phyloP scores from a whole-genome alignment of 2,329 filamentous ascomycete species.

The Mycosphaerelloides madeirae region DNA sequence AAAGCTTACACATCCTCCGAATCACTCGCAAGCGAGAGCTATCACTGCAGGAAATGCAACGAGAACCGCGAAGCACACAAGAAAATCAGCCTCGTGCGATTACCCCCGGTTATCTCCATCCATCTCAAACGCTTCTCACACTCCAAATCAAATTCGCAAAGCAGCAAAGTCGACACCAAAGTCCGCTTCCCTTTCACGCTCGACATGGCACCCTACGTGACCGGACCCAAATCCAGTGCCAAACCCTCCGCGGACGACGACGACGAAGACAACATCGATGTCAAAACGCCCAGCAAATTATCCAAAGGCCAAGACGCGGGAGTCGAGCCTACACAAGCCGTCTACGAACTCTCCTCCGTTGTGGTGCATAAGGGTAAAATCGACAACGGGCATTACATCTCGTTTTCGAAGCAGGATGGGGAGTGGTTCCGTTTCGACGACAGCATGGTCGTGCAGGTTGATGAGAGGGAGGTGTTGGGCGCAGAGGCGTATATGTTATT shows the following conservation, averaged over 20 bases:
- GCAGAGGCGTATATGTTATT: conserved; percentile 89
- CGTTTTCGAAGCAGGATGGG: conserved; percentile 78
- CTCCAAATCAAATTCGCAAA: conserved; percentile 59
- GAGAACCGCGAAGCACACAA: conserved; percentile 72
- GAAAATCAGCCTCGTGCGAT: conserved; percentile 73
- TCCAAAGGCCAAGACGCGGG: conserved; percentile 1
- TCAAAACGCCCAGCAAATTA: conserved; percentile 8
- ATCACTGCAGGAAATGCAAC: conserved; percentile 77
- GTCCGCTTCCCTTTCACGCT: conserved; percentile 82
- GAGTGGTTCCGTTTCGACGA: conserved; percentile 97
- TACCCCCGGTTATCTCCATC: conserved; percentile 86
- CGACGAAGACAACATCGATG: conserved; percentile 16
- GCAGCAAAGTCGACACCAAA: conserved; percentile 80
- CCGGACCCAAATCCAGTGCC: conserved; percentile 10
- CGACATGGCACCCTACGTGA: conserved; percentile 86
- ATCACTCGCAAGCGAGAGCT: conserved; percentile 68
- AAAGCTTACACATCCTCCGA: conserved; percentile 85
- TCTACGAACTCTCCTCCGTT: conserved; percentile 83
- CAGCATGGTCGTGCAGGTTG: conserved; percentile 80
- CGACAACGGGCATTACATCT: conserved; percentile 86
- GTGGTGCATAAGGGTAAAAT: conserved; percentile 92
- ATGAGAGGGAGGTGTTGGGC: conserved; percentile 76
- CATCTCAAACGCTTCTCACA: conserved; percentile 65
- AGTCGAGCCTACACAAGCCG: conserved; percentile 47
- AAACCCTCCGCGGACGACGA: conserved; percentile 38